These are phyloP conservation scores for Globisporangium viniferum DNA, from an alignment of 352 stramenopile genomes.

Conservation along the genomic window DNA sequence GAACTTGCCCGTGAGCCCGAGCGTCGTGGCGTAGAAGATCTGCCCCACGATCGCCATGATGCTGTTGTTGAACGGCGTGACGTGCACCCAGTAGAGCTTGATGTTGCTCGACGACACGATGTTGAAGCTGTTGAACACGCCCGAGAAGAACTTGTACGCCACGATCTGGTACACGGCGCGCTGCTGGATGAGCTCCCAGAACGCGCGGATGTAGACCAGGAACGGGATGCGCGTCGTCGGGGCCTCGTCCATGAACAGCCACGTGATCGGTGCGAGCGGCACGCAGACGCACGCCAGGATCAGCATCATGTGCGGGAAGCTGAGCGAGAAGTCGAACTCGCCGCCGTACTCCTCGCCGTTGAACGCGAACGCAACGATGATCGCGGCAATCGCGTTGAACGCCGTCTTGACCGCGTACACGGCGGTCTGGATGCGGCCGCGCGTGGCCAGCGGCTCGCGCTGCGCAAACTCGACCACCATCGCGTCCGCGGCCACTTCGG, in stretches of 20 bases:
- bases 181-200: constrained; percentile 59
- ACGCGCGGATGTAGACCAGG: constrained; percentile 33
- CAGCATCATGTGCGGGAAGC: constrained; percentile 50
- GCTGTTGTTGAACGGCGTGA: constrained; percentile 52
- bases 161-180: constrained; percentile 59
- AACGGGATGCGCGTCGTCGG: constrained; percentile 10
- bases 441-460: constrained; percentile 41
- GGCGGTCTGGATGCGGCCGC: constrained; percentile 50
- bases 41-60: constrained; percentile 50
- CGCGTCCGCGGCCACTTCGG: constrained; percentile 56
- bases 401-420: constrained; percentile 54
- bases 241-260: constrained; percentile 23
- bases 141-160: constrained; percentile 65
- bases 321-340: constrained; percentile 49
- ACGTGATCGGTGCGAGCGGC: constrained; percentile 28
- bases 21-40: constrained; percentile 42
- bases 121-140: constrained; percentile 63
- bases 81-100: constrained; percentile 54
- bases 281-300: constrained; percentile 32
- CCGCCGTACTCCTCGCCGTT: constrained; percentile 57
- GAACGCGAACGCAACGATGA: constrained; percentile 44
- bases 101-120: constrained; percentile 52
- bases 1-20: constrained; percentile 41
- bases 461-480: constrained; percentile 62
- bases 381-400: constrained; percentile 39